Evolutionary conservation across 2,329 filamentous ascomycete species (phyloP).

Genomic region (Orbilia quercus): DNA sequence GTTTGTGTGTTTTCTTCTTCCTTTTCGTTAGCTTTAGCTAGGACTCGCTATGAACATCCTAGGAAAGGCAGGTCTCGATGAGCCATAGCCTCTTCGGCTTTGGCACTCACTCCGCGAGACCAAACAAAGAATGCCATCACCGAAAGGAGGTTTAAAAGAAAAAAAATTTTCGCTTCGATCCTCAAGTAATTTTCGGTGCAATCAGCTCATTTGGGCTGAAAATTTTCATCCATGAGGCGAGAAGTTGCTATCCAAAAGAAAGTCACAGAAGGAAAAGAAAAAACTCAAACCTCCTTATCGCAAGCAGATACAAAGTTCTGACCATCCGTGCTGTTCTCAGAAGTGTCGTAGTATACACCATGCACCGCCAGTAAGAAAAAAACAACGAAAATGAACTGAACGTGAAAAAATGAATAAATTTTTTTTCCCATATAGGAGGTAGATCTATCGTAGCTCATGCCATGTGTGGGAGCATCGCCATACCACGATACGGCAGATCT

Average conservation of each 20-base stretch:
- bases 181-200: too few species aligned
- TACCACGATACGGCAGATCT: constrained; percentile 8
- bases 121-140: constrained; percentile 6
- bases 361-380: too few species aligned
- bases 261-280: neutral
- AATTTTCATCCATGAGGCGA: constrained; percentile 8
- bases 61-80: constrained; percentile 45
- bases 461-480: neutral
- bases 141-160: neutral
- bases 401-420: constrained; percentile 8
- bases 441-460: constrained; percentile 5
- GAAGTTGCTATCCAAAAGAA: constrained; percentile 5
- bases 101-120: constrained; percentile 45
- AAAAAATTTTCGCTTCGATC: constrained; percentile 35
- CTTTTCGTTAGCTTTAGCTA: neutral
- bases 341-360: neutral
- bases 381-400: neutral
- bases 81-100: constrained; percentile 44
- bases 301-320: constrained; percentile 25
- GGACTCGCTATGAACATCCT: constrained; percentile 26
- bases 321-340: constrained; percentile 25
- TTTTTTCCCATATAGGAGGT: neutral
- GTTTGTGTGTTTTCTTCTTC: neutral
- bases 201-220: constrained; percentile 11
- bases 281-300: constrained; percentile 11